Evolutionary conservation across 106 monocot genomes (phyloP).

Genomic region (Cymbidium sinense): DNA sequence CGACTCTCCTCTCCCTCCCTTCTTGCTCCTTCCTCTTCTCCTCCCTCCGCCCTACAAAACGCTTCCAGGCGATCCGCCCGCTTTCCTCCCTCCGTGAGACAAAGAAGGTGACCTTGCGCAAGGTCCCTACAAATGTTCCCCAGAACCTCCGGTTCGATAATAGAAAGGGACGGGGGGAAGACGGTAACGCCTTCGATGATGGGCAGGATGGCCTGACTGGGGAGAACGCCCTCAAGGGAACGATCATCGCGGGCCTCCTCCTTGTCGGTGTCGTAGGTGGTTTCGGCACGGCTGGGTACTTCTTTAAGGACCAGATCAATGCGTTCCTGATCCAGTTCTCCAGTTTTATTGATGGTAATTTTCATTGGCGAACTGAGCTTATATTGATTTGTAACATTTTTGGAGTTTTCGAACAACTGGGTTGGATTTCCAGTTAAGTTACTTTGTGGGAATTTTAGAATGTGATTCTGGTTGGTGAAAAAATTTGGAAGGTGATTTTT

Average conservation of each 20-base stretch:
- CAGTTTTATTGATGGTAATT: slow-evolving; percentile 72
- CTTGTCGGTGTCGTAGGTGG: slow-evolving; percentile 75
- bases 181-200: slow-evolving; percentile 7
- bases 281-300: slow-evolving; percentile 63
- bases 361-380: neutral
- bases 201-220: slow-evolving; percentile 24
- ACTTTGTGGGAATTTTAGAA: neutral
- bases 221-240: slow-evolving; percentile 51
- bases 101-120: slow-evolving; percentile 58
- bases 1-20: slow-evolving; percentile 21
- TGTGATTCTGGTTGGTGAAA: neutral
- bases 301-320: slow-evolving; percentile 89
- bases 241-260: slow-evolving; percentile 70
- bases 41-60: slow-evolving; percentile 9
- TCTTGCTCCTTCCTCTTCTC: slow-evolving; percentile 8
- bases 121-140: slow-evolving; percentile 53
- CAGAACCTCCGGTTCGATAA: slow-evolving; percentile 47
- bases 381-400: neutral
- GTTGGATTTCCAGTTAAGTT: neutral
- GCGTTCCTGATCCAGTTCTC: slow-evolving; percentile 84
- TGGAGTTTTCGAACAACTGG: neutral
- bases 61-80: slow-evolving; percentile 23
- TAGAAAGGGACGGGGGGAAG: slow-evolving; percentile 16
- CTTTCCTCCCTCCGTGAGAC: slow-evolving; percentile 50
- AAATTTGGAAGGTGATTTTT: neutral